These are phyloP conservation scores for Acer campestre DNA, from an alignment of 345 rosid genomes.

Conservation along the genomic window DNA sequence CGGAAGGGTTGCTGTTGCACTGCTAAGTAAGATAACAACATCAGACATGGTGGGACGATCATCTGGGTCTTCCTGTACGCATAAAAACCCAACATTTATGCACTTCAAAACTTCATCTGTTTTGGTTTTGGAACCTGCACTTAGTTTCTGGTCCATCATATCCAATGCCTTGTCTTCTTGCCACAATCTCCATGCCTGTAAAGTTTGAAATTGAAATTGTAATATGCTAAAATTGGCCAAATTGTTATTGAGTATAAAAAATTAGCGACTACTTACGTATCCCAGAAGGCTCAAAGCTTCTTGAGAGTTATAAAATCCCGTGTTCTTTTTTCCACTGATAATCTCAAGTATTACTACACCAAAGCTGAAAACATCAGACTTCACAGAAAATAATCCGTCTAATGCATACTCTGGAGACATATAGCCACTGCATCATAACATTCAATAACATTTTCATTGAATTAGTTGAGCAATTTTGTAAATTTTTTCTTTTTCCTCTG, in stretches of 20 bases:
- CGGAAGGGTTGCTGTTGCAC: too few species aligned
- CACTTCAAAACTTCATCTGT: constrained; percentile 31
- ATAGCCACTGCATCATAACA: constrained; percentile 29
- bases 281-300: constrained; percentile 23
- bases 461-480: not conserved
- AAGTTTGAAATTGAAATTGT: not conserved
- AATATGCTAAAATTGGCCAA: not conserved
- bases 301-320: constrained; percentile 13
- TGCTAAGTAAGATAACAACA: constrained; percentile 10
- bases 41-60: constrained; percentile 38
- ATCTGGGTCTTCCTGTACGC: constrained; percentile 39
- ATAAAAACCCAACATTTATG: constrained; percentile 29
- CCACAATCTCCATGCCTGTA: constrained; percentile 62
- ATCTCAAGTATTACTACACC: constrained; percentile 37
- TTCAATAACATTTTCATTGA: not conserved
- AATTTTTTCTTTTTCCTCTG: not conserved
- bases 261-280: constrained; percentile 17
- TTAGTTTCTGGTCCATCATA: constrained; percentile 37
- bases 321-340: constrained; percentile 31
- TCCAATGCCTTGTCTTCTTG: constrained; percentile 34
- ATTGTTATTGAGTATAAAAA: not conserved
- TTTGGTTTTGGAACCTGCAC: constrained; percentile 20
- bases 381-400: constrained; percentile 29
- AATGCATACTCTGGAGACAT: constrained; percentile 24
- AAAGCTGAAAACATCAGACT: constrained; percentile 40